Evolutionary conservation across 371 early-diverging fungal species (phyloP), one percentile per base, ranked within the genome.

Genomic region (Apophysomyces elegans): DNA sequence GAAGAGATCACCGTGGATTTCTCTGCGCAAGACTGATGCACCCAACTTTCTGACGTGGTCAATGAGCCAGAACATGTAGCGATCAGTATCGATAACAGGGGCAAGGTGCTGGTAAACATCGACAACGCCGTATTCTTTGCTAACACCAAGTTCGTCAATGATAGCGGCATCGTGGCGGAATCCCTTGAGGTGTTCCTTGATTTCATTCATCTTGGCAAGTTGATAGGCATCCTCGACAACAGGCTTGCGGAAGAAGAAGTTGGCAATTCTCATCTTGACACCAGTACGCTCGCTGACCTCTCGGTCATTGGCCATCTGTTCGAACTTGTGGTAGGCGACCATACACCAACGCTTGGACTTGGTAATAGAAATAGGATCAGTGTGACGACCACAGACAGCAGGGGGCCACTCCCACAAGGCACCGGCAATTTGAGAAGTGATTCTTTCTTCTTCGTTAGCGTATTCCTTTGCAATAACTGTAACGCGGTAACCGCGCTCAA

Each of bases 351-450:
- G 54, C 54, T 50, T 50, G 21, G 54, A 50, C 54, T 50, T 50
- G 1, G 21, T 50, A 21, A 50, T 50, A 35, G 54, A 50, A 26
- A 50, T 50, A 26, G 54, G 54, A 50, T 50, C 54, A 21, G 54
- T 50, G 54, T 50, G 54, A 50, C 54, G 54, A 50, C 54, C 54
- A 21, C 54, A 50, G 21, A 50, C 54, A 50, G 54, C 54, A 21
- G 54, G 54, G 54, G 54, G 54, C 54, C 54, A 50, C 21, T 50
- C 54, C 54, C 54, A 50, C 54, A 50, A 50, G 21, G 54, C 54
- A 50, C 54, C 54, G 32, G 54, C 54, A 50, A 50, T 50, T 21
- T 50, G 54, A 21, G 54, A 50, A 26, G 54, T 50, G 21, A 50
- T 50, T 21, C 21, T 50, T 7, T 18, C 21, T 9, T 50, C 54